Evolutionary conservation across 2,329 filamentous ascomycete genomes (phyloP).

Genomic region (Neonectria coccinea): DNA sequence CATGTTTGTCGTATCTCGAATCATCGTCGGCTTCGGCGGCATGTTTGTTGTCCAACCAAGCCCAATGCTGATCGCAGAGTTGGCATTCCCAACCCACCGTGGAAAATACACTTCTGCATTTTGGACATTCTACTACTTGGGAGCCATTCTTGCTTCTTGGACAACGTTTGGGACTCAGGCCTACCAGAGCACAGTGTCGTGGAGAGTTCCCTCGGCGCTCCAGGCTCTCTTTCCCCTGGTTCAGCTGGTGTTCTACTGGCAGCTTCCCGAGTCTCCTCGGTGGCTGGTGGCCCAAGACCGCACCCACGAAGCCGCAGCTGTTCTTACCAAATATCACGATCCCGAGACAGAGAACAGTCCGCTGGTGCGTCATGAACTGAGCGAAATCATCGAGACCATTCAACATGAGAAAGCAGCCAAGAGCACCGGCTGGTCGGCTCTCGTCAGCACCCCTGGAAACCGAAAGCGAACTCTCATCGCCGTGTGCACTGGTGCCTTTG

Average conservation of each 20-base stretch:
- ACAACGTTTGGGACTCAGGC: conserved; percentile 50
- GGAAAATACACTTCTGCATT: conserved; percentile 50
- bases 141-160: conserved; percentile 55
- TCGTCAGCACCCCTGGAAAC: conserved; percentile 51
- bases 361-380: conserved; percentile 53
- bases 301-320: conserved; percentile 60
- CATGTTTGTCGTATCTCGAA: conserved; percentile 50
- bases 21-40: conserved; percentile 49
- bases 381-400: conserved; percentile 54
- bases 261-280: conserved; percentile 64
- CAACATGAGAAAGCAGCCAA: conserved; percentile 41
- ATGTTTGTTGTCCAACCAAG: conserved; percentile 47
- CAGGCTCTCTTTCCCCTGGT: conserved; percentile 54
- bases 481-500: conserved; percentile 44
- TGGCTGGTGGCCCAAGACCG: conserved; percentile 61
- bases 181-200: conserved; percentile 41
- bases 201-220: conserved; percentile 49
- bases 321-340: conserved; percentile 58
- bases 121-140: conserved; percentile 52
- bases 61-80: conserved; percentile 50
- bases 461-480: conserved; percentile 48
- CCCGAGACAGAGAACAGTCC: conserved; percentile 53
- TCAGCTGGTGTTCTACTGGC: conserved; percentile 47
- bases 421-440: conserved; percentile 50
- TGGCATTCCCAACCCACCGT: conserved; percentile 51